A percentile compares a stretch with the other conserved stretches of the same genome.
These are phyloP conservation scores for Mycena haematopus DNA, from an alignment of 768 basidiomycete genomes.

Conservation along the genomic window DNA sequence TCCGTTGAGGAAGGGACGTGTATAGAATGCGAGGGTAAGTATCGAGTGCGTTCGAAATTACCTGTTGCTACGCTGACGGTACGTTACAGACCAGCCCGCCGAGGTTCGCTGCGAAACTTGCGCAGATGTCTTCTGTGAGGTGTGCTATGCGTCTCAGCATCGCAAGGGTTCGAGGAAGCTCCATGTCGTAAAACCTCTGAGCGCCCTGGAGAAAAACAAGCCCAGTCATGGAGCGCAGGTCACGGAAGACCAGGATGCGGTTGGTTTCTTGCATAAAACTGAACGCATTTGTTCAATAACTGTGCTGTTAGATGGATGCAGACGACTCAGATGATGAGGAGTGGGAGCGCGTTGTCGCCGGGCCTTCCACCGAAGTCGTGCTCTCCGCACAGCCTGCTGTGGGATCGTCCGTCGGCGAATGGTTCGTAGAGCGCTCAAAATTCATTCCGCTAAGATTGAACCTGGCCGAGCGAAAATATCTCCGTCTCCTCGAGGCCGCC, in stretches of 20 bases:
- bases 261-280: constrained; percentile 29
- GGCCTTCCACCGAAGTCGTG: constrained; percentile 41
- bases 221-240: constrained; percentile 18
- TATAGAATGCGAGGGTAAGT: constrained; percentile 84
- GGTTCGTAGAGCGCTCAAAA: constrained; percentile 84
- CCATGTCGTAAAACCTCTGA: constrained; percentile 61
- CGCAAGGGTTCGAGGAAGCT: constrained; percentile 78
- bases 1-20: constrained; percentile 70
- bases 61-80: constrained; percentile 6
- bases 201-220: constrained; percentile 36
- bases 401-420: constrained; percentile 74
- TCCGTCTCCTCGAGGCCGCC: constrained; percentile 85
- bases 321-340: constrained; percentile 52
- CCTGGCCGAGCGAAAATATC: constrained; percentile 78
- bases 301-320: constrained; percentile 51
- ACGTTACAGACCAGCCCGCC: constrained; percentile 76
- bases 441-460: constrained; percentile 83
- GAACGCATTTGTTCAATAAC: not conserved
- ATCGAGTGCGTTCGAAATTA: constrained; percentile 11
- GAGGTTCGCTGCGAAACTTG: constrained; percentile 77
- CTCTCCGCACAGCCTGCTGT: constrained; percentile 64
- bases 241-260: constrained; percentile 39
- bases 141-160: constrained; percentile 86
- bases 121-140: constrained; percentile 78
- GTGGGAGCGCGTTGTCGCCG: constrained; percentile 47